Percentiles rank a stretch among this genome's conserved stretches.
Conservation (phyloP, 371 early-diverging fungal genomes). For the Rhizomucor pusillus region DNA sequence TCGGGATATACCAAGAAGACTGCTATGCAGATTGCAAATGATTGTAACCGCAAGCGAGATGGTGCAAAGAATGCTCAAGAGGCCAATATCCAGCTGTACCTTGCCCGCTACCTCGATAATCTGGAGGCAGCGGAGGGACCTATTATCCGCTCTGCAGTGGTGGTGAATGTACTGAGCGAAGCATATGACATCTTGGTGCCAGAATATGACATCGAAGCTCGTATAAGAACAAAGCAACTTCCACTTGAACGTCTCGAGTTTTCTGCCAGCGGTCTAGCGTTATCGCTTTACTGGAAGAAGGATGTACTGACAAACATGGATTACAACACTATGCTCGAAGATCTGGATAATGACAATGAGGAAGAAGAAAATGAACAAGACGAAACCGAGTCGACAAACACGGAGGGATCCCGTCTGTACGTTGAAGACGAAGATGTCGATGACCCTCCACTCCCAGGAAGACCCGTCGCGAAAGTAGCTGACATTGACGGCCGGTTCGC, state of each 20-base stretch:
- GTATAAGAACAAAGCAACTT: constrained; percentile 51
- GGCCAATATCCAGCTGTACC: constrained; percentile 70
- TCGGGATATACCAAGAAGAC: constrained; percentile 47
- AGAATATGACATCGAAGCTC: constrained; percentile 72
- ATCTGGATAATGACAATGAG: constrained; percentile 18
- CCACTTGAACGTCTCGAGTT: constrained; percentile 58
- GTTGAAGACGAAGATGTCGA: constrained; percentile 6
- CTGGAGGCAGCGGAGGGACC: constrained; percentile 31
- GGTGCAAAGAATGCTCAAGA: constrained; percentile 84
- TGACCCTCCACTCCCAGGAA: constrained; percentile 2
- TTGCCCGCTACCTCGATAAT: constrained; percentile 61
- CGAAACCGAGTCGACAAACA: constrained; percentile 1
- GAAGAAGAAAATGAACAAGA: constrained; percentile 16
- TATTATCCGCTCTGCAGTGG: constrained; percentile 49
- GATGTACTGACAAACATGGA: constrained; percentile 17
- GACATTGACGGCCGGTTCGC: not conserved
- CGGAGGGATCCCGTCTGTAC: not conserved
- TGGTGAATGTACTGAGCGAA: constrained; percentile 47
- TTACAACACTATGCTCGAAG: constrained; percentile 17
- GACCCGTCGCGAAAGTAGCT: not conserved
- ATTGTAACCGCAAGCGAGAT: constrained; percentile 83
- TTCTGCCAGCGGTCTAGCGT: constrained; percentile 23
- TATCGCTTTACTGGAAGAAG: constrained; percentile 48
- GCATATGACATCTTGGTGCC: constrained; percentile 74
- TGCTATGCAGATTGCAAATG: constrained; percentile 56